Conservation (phyloP, 805 yeast species). For the Candida sithepensis region DNA sequence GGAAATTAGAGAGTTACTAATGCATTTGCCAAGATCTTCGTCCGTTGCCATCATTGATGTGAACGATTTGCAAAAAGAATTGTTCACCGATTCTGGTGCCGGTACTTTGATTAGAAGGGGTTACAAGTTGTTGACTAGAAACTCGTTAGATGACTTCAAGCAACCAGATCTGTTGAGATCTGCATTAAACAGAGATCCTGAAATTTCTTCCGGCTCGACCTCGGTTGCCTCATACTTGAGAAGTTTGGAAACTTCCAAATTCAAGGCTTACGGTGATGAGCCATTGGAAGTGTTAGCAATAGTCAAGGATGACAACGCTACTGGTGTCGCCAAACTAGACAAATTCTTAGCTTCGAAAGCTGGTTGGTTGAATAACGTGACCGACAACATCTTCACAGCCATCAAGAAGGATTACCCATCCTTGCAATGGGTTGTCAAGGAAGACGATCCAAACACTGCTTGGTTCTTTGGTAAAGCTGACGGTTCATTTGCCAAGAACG, state of each 20-base stretch:
- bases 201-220: conserved; percentile 61
- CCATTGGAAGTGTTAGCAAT: conserved; percentile 93
- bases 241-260: conserved; percentile 55
- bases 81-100: conserved; percentile 98
- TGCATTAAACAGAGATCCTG: conserved; percentile 75
- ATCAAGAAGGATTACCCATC: conserved; percentile 68
- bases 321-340: conserved; percentile 64
- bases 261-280: conserved; percentile 89
- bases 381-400: conserved; percentile 88
- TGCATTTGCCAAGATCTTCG: conserved; percentile 92
- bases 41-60: conserved; percentile 97
- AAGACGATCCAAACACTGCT: conserved; percentile 83
- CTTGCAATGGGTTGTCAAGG: conserved; percentile 86
- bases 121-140: conserved; percentile 74
- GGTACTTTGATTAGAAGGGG: conserved; percentile 99
- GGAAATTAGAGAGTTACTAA: conserved; percentile 91
- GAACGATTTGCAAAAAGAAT: conserved; percentile 90
- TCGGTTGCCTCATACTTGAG: conserved; percentile 82
- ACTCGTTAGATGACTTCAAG: conserved; percentile 62
- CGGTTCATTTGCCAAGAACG: conserved; percentile 88
- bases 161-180: conserved; percentile 74
- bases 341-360: conserved; percentile 82
- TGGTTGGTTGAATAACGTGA: conserved; percentile 97
- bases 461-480: conserved; percentile 93
- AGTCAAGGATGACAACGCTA: conserved; percentile 47